Conservation (phyloP, 495 filamentous ascomycete species). For the Lasiosphaeriaceae sp. region DNA sequence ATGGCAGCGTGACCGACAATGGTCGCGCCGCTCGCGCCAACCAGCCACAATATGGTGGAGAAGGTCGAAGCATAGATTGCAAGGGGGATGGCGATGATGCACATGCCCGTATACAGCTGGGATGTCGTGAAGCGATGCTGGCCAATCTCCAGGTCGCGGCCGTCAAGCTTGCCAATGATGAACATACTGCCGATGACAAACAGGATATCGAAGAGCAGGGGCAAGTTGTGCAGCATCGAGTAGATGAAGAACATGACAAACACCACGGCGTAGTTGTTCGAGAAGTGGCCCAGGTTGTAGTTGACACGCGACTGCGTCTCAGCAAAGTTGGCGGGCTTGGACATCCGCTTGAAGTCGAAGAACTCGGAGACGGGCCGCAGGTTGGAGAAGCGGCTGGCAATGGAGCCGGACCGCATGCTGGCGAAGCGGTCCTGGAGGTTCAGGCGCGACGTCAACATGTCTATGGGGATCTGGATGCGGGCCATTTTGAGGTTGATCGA, state of each 20-base stretch:
- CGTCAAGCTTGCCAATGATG: conserved; percentile 81
- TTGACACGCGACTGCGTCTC: conserved; percentile 92
- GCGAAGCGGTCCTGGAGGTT: conserved; percentile 72
- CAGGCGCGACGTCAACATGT: conserved; percentile 83
- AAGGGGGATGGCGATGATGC: conserved; percentile 76
- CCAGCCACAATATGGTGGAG: conserved; percentile 81
- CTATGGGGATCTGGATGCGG: conserved; percentile 84
- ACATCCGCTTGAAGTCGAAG: conserved; percentile 89
- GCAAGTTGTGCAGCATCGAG: conserved; percentile 77
- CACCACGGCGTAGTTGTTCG: conserved; percentile 94
- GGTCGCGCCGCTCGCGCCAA: conserved; percentile 86
- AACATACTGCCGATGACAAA: conserved; percentile 82
- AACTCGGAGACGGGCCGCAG: conserved; percentile 89
- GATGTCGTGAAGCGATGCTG: conserved; percentile 78
- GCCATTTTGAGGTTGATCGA: conserved; percentile 55
- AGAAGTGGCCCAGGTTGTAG: conserved; percentile 96
- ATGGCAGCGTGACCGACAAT: conserved; percentile 93
- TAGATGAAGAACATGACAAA: conserved; percentile 96
- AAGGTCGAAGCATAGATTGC: conserved; percentile 80
- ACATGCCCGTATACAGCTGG: conserved; percentile 87
- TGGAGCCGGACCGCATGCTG: conserved; percentile 69
- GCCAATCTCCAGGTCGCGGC: conserved; percentile 83
- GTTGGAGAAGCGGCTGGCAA: conserved; percentile 84
- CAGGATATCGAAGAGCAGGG: conserved; percentile 86
- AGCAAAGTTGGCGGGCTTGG: conserved; percentile 85